Evolutionary conservation across 2,329 filamentous ascomycete genomes (phyloP).

Genomic region (Annulohypoxylon truncatum): DNA sequence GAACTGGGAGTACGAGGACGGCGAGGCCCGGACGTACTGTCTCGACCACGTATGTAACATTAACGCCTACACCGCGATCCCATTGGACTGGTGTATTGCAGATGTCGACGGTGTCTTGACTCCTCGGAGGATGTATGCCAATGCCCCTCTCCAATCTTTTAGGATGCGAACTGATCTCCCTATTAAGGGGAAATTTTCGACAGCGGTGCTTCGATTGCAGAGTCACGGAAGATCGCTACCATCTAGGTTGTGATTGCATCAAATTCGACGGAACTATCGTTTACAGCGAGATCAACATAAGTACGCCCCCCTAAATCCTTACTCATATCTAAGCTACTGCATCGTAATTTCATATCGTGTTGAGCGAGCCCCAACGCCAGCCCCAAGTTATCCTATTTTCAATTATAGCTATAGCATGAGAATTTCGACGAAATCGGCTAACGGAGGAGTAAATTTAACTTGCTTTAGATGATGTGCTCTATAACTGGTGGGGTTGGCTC

Average conservation of each 20-base stretch:
- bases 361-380: too few species aligned
- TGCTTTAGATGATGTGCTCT: slow-evolving; percentile 6
- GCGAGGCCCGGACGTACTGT: slow-evolving; percentile 11
- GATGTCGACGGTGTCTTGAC: slow-evolving; percentile 4
- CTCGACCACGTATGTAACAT: slow-evolving; percentile 22
- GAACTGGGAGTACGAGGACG: slow-evolving; percentile 14
- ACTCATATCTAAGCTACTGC: too few species aligned
- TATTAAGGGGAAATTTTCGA: background rate
- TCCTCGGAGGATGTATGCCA: background rate
- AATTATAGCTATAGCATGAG: too few species aligned
- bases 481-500: slow-evolving; percentile 26
- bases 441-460: background rate
- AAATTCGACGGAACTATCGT: background rate
- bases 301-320: background rate
- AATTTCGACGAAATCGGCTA: background rate
- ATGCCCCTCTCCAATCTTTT: background rate
- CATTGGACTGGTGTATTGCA: slow-evolving; percentile 8
- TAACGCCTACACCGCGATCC: slow-evolving; percentile 2
- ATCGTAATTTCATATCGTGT: too few species aligned
- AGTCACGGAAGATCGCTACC: background rate
- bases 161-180: background rate
- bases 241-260: slow-evolving; percentile 3
- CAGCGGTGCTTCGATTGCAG: slow-evolving; percentile 1
- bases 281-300: slow-evolving; percentile 9
- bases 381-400: too few species aligned